Evolutionary conservation across 768 basidiomycete genomes (phyloP).

Genomic region (Xerocomellus dryophilus): DNA sequence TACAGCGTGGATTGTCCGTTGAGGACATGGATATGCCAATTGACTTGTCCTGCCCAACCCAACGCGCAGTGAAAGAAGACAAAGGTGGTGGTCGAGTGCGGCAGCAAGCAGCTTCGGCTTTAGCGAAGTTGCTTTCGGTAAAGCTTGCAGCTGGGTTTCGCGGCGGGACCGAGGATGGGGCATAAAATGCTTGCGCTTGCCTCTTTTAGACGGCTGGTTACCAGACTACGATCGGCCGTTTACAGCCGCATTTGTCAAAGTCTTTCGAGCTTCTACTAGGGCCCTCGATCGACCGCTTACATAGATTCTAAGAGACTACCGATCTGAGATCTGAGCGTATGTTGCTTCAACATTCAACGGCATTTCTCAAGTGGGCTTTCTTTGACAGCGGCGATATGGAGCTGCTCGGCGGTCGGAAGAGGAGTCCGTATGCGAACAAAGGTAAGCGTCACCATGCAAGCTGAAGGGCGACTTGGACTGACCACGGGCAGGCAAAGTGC

Average conservation of each 20-base stretch:
- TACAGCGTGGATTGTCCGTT: constrained; percentile 66
- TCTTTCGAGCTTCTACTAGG: too few species aligned
- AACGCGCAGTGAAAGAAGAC: constrained; percentile 93
- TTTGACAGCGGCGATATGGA: constrained; percentile 74
- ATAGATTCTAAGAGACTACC: too few species aligned
- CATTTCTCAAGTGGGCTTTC: too few species aligned
- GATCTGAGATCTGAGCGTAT: too few species aligned
- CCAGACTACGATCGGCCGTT: too few species aligned
- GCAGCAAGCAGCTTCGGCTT: constrained; percentile 85
- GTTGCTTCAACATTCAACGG: too few species aligned
- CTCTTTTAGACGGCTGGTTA: too few species aligned
- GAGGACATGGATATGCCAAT: constrained; percentile 85
- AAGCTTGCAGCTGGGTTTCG: constrained; percentile 87
- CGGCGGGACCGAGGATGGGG: constrained; percentile 87
- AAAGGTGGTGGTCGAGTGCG: constrained; percentile 76
- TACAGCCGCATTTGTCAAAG: too few species aligned
- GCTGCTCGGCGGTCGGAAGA: constrained; percentile 60
- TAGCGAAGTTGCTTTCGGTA: constrained; percentile 89
- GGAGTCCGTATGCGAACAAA: constrained; percentile 56
- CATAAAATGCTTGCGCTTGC: too few species aligned
- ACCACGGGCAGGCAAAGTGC: constrained; percentile 30
- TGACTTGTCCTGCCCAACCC: constrained; percentile 98
- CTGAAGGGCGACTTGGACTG: constrained; percentile 5
- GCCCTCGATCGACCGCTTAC: too few species aligned
- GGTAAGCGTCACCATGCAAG: constrained; percentile 41